Percentiles rank a stretch among this genome's conserved stretches.
Conservation (phyloP, 108 stramenopile genomes). For the Craspedostauros australis region DNA sequence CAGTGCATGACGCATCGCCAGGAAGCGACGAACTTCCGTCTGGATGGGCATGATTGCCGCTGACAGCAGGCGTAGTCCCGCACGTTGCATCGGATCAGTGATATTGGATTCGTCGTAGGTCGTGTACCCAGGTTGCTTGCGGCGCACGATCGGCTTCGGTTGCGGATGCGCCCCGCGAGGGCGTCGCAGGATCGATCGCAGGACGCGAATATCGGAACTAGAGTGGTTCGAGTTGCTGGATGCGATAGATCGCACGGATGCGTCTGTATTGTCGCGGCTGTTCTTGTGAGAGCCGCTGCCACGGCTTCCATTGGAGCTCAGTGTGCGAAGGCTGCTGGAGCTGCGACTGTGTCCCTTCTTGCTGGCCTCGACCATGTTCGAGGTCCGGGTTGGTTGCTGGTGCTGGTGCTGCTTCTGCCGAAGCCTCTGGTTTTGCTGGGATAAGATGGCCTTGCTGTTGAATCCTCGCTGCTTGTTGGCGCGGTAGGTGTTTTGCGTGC, state of each 20-base stretch:
- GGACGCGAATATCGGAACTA: conserved; percentile 24
- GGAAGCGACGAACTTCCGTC: conserved; percentile 57
- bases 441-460: too few relatives aligned
- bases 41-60: conserved; percentile 83
- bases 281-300: too few relatives aligned
- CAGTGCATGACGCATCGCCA: conserved; percentile 55
- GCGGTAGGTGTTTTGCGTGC: too few relatives aligned
- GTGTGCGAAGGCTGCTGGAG: too few relatives aligned
- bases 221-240: conserved; percentile 4
- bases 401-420: too few relatives aligned
- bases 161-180: conserved; percentile 9
- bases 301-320: too few relatives aligned
- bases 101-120: conserved; percentile 33
- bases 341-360: too few relatives aligned
- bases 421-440: too few relatives aligned
- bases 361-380: too few relatives aligned
- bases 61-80: conserved; percentile 63
- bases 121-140: conserved; percentile 4
- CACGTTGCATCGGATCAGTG: conserved; percentile 74
- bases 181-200: conserved; percentile 20
- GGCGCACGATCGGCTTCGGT: not conserved
- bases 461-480: too few relatives aligned
- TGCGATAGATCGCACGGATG: not conserved
- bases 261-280: too few relatives aligned
- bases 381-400: too few relatives aligned